A percentile compares a stretch with the other conserved stretches of the same genome.
phyloP scores from a whole-genome alignment of 176 grass and related monocot species.

The Olyra latifolia region DNA sequence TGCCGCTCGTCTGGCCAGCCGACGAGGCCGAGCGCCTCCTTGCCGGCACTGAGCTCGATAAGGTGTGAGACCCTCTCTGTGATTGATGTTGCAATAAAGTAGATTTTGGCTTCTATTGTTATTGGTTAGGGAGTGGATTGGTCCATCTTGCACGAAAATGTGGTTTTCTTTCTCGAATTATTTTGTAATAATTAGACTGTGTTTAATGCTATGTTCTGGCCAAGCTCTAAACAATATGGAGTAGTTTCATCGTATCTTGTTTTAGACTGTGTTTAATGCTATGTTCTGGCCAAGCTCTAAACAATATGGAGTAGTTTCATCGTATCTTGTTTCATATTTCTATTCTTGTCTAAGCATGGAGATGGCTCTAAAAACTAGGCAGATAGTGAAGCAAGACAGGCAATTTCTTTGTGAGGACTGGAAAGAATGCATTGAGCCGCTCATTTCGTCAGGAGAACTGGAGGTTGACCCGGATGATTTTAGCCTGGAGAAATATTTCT shows the following conservation, averaged over 20 bases:
- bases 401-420: constrained; percentile 71
- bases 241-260: not conserved
- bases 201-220: not conserved
- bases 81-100: not conserved
- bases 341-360: not conserved
- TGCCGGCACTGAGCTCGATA: constrained; percentile 80
- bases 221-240: not conserved
- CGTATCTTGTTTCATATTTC: not conserved
- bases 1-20: constrained; percentile 79
- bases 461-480: constrained; percentile 58
- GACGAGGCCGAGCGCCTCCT: constrained; percentile 63
- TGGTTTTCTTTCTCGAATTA: not conserved
- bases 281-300: not conserved
- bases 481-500: constrained; percentile 83
- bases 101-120: not conserved
- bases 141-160: not conserved
- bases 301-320: not conserved
- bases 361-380: constrained; percentile 45
- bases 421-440: constrained; percentile 78
- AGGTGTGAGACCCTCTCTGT: constrained; percentile 53
- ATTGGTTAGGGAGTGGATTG: not conserved
- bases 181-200: not conserved
- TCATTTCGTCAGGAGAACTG: constrained; percentile 57
- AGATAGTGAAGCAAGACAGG: constrained; percentile 90
- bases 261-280: not conserved